A percentile compares a stretch with the other conserved stretches of the same genome.
These are phyloP conservation scores for Conoideocrella luteorostrata DNA, from an alignment of 2,329 filamentous ascomycete species.

Conservation along the genomic window DNA sequence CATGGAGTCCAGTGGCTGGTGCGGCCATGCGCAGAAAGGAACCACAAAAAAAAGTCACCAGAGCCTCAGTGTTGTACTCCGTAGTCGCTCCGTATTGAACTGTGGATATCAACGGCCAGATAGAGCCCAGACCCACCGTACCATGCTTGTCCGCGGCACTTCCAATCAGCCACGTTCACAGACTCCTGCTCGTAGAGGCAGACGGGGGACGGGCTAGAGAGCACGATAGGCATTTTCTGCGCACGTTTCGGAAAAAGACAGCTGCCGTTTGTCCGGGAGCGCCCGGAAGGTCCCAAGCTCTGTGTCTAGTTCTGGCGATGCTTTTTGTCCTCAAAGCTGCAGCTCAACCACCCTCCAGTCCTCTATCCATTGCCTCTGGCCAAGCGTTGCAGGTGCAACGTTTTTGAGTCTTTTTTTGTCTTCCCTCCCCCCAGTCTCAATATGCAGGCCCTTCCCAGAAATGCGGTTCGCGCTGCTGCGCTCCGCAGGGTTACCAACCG, in stretches of 20 bases:
- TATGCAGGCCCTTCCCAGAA: slow-evolving; percentile 82
- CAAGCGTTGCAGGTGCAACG: slow-evolving; percentile 15
- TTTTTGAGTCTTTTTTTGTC: slow-evolving; percentile 6
- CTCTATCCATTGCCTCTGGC: slow-evolving; percentile 15
- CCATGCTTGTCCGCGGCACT: no score
- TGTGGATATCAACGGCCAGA: no score
- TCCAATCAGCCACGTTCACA: no score
- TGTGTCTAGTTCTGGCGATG: slow-evolving; percentile 6
- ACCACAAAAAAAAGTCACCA: no score
- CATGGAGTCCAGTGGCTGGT: no score
- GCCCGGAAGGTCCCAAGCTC: slow-evolving; percentile 13
- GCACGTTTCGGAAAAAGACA: slow-evolving; percentile 17
- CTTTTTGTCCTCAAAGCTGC: slow-evolving; percentile 14
- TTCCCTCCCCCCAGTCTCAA: slow-evolving; percentile 24
- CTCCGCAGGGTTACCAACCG: slow-evolving; percentile 60
- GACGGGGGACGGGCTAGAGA: background rate
- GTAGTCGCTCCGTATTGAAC: no score
- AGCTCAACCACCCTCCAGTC: slow-evolving; percentile 12
- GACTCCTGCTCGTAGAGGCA: no score
- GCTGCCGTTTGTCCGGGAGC: slow-evolving; percentile 16
- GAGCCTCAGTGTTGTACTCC: no score
- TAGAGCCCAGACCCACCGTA: no score
- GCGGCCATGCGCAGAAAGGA: no score
- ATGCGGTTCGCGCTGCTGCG: slow-evolving; percentile 60
- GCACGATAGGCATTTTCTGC: background rate